These are phyloP conservation scores for Pythium phragmiticola DNA, from an alignment of 352 stramenopile genomes.

Conservation along the genomic window DNA sequence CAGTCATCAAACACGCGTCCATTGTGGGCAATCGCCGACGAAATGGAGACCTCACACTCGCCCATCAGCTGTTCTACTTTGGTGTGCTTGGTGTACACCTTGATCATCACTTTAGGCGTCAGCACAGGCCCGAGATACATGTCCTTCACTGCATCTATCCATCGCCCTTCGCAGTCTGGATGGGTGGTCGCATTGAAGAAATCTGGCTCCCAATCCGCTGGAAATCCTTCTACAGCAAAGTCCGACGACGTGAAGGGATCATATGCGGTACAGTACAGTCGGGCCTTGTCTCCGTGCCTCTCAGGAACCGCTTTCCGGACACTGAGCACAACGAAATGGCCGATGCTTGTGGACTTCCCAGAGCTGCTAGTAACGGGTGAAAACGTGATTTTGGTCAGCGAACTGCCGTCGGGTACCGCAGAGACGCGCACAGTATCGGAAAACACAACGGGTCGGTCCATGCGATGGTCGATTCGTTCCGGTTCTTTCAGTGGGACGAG, in stretches of 20 bases:
- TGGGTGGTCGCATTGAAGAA: conserved; percentile 60
- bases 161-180: conserved; percentile 52
- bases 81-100: conserved; percentile 68
- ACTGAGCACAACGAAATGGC: conserved; percentile 74
- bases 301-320: conserved; percentile 53
- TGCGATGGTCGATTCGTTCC: conserved; percentile 39
- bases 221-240: conserved; percentile 70
- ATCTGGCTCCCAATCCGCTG: conserved; percentile 51
- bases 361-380: conserved; percentile 27
- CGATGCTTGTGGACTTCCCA: conserved; percentile 1
- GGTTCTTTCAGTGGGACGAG: conserved; percentile 54
- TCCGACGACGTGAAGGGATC: conserved; percentile 78
- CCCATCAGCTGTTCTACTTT: conserved; percentile 72
- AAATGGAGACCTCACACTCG: conserved; percentile 71
- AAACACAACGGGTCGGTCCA: conserved; percentile 73
- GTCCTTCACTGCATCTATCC: conserved; percentile 42
- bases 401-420: conserved; percentile 35
- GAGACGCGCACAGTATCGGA: conserved; percentile 72
- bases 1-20: conserved; percentile 73
- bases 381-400: conserved; percentile 52
- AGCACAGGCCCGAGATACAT: conserved; percentile 61
- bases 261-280: conserved; percentile 83
- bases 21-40: conserved; percentile 68
- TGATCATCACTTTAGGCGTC: conserved; percentile 64
- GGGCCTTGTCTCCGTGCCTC: conserved; percentile 19